Conservation (phyloP, 176 grass and related monocot species). For the Bonia amplexicaulis region DNA sequence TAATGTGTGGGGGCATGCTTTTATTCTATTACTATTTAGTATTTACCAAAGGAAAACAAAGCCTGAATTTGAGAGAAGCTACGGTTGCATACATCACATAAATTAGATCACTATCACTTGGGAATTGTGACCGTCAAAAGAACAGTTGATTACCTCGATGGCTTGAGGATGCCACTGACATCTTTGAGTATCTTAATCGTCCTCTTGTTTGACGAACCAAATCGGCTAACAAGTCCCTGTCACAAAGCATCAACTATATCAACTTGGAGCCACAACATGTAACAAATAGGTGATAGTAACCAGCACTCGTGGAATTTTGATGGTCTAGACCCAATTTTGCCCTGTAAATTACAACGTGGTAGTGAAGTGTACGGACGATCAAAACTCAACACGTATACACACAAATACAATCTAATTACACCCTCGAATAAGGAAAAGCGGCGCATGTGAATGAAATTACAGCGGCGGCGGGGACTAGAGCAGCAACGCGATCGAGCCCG, state of each 20-base stretch:
- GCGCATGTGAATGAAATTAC: neutral
- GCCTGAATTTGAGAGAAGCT: neutral
- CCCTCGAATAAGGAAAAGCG: neutral
- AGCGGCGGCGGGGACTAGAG: neutral
- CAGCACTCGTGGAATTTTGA: neutral
- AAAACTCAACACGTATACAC: neutral
- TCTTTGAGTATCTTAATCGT: slow-evolving; percentile 60
- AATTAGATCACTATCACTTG: too few species aligned
- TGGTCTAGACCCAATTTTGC: neutral
- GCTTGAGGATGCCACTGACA: slow-evolving; percentile 72
- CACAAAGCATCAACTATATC: neutral
- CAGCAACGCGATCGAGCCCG: neutral
- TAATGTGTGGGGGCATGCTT: too few species aligned
- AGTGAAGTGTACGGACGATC: neutral
- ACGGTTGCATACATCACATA: too few species aligned
- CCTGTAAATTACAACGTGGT: neutral
- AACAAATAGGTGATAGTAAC: neutral
- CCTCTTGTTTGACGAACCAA: slow-evolving; percentile 65
- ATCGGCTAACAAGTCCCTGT: slow-evolving; percentile 51
- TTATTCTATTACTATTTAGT: too few species aligned
- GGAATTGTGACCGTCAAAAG: too few species aligned
- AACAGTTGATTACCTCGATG: slow-evolving; percentile 43
- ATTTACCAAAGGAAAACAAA: too few species aligned
- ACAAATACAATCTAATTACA: neutral
- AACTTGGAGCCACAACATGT: neutral